Evolutionary conservation across 306 rosid species (phyloP), one percentile per base, ranked within the genome.

Genomic region (Quercus berberidifolia): DNA sequence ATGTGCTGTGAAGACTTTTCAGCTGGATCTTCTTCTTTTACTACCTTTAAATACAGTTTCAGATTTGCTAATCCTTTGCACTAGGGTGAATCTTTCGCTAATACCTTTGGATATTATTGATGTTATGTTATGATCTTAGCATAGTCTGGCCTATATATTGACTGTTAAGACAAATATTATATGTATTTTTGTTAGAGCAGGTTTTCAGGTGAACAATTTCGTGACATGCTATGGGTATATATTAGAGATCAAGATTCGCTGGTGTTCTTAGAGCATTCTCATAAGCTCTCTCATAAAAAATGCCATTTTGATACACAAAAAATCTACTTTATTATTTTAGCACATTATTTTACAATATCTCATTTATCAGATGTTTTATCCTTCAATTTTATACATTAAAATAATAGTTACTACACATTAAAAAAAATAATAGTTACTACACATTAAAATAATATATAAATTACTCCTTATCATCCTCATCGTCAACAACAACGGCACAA

Each of bases 21-120:
- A 72, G 69, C 5, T 74, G 54, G 81, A 63, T 30, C 54, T 35
- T 35, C 20, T 11, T 5, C 35, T 46, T 75, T 65, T 31, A 72
- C 65, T 74, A 43, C 71, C 35, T 83, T 63, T 68, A 75, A 52
- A 72, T 71, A 76, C 62, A 38, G 63, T 74, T 65, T 78, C 60
- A 82, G 43, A 62, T 33, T 67, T 52, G 38, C 76, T 72, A 58
- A 75, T 78, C 76, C 68, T 75, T 55, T 87, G 91, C 74, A 78
- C 76, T 55, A 83, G 84, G 84, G 65, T 70, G 74, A 78, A 69
- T 69, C 76, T 68, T 56, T 74, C 74, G 71, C 74, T 55, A 70
- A 14, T 63, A 26, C n/a, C 43, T 57, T 70, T 30, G 77, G 80
- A 74, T 21, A 14, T 65, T 85, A 76, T 76, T n/a, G 17, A 64